Percentiles rank a stretch among this genome's conserved stretches.
These are phyloP conservation scores for Cladobotryum mycophilum DNA, from an alignment of 2,329 filamentous ascomycete genomes.

Conservation along the genomic window DNA sequence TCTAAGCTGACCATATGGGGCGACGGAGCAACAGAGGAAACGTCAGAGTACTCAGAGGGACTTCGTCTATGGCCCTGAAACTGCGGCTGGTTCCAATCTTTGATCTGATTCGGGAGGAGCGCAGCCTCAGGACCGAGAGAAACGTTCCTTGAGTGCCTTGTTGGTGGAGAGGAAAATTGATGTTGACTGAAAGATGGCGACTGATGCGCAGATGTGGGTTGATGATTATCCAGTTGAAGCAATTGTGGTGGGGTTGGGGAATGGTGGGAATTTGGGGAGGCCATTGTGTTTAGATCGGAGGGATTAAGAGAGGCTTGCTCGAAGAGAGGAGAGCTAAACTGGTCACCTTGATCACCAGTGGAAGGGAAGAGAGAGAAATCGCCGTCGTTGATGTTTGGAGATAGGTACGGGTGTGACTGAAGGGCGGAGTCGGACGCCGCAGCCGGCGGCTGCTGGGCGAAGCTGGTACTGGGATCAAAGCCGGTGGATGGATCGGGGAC, in stretches of 20 bases:
- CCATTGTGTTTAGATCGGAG: conserved; percentile 47
- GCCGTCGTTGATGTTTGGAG: conserved; percentile 44
- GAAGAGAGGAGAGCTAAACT: conserved; percentile 58
- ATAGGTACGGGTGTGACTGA: conserved; percentile 42
- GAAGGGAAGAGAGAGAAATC: conserved; percentile 62
- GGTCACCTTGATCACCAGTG: conserved; percentile 45
- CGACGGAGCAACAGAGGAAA: conserved; percentile 78
- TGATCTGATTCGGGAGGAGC: conserved; percentile 44
- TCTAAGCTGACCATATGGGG: conserved; percentile 75
- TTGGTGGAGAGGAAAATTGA: conserved; percentile 47
- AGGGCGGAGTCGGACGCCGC: conserved; percentile 30
- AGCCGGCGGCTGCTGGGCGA: conserved; percentile 36
- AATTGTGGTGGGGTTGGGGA: conserved; percentile 52
- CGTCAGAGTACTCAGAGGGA: conserved; percentile 87
- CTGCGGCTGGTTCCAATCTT: conserved; percentile 49
- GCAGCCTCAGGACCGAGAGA: conserved; percentile 54
- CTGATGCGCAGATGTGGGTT: conserved; percentile 45
- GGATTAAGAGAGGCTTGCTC: conserved; percentile 39
- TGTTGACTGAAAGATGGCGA: conserved; percentile 53
- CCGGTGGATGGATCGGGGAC: conserved; percentile 30
- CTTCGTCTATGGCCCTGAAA: conserved; percentile 80
- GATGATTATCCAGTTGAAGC: conserved; percentile 42
- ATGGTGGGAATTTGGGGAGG: conserved; percentile 49
- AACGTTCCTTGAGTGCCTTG: conserved; percentile 47
- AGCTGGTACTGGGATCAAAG: conserved; percentile 39